Evolutionary conservation across 148 eudicot species (phyloP).

Genomic region (Chenopodium quinoa): DNA sequence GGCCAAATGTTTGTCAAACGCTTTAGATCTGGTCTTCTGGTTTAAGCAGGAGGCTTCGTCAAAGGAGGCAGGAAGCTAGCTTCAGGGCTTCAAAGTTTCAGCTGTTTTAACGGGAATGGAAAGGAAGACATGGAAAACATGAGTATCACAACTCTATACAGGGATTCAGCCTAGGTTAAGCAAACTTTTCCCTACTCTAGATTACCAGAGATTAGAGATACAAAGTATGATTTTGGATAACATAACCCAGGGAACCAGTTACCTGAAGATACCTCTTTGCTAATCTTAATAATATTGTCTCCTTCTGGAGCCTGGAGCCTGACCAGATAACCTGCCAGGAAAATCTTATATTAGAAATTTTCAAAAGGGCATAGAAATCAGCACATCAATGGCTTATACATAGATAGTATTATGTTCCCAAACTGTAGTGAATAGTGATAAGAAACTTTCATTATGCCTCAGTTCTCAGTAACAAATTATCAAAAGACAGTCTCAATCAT

Average conservation of each 20-base stretch:
- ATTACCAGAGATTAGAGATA: constrained; percentile 10
- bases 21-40: constrained; percentile 89
- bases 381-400: not conserved
- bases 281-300: constrained; percentile 57
- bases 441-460: not conserved
- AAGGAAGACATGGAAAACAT: constrained; percentile 71
- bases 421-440: too few relatives aligned
- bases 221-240: not conserved
- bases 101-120: constrained; percentile 84
- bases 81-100: constrained; percentile 82
- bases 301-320: constrained; percentile 52
- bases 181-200: constrained; percentile 29
- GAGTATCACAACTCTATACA: constrained; percentile 54
- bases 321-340: constrained; percentile 66
- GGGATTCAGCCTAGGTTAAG: constrained; percentile 40
- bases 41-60: constrained; percentile 86
- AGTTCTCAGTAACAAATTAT: not conserved
- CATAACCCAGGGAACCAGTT: constrained; percentile 24
- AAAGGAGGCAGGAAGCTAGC: constrained; percentile 69
- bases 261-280: constrained; percentile 50
- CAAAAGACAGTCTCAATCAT: too few relatives aligned
- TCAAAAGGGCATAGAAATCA: too few relatives aligned
- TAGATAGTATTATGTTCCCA: too few relatives aligned
- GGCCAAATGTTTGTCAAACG: constrained; percentile 64
- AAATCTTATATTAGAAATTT: constrained; percentile 8